Percentiles rank a stretch among this genome's conserved stretches.
phyloP scores from a whole-genome alignment of 495 filamentous ascomycete genomes.

The Penicillium canariense region DNA sequence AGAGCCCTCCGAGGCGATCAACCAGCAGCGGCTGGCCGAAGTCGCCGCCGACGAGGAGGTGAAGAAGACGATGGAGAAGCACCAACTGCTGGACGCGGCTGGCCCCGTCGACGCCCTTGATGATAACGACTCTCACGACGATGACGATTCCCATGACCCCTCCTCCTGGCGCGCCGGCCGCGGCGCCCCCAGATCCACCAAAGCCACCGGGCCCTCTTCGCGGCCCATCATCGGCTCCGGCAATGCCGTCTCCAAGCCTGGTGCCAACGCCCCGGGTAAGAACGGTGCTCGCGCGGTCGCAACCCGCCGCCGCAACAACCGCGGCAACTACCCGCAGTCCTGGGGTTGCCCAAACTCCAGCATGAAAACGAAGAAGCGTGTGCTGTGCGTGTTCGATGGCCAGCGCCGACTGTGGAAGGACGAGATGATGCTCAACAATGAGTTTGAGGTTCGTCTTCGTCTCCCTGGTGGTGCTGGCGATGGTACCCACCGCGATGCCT shows the following conservation, averaged over 20 bases:
- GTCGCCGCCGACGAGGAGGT: slow-evolving; percentile 82
- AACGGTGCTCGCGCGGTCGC: slow-evolving; percentile 42
- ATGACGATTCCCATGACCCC: slow-evolving; percentile 60
- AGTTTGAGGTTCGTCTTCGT: slow-evolving; percentile 87
- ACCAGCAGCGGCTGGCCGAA: slow-evolving; percentile 78
- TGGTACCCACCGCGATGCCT: slow-evolving; percentile 55
- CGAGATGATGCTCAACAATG: slow-evolving; percentile 97
- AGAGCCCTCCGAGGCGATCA: slow-evolving; percentile 94
- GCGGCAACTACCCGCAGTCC: slow-evolving; percentile 84
- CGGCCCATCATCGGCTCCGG: slow-evolving; percentile 50
- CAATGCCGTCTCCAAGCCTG: slow-evolving; percentile 46
- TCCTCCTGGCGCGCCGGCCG: slow-evolving; percentile 47
- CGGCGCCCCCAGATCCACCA: slow-evolving; percentile 41
- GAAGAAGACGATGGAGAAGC: slow-evolving; percentile 77
- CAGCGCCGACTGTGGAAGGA: slow-evolving; percentile 88
- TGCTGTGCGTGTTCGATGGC: slow-evolving; percentile 90
- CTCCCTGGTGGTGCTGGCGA: slow-evolving; percentile 64
- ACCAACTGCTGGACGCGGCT: slow-evolving; percentile 64
- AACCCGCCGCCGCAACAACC: slow-evolving; percentile 73
- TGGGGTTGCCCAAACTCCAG: slow-evolving; percentile 89
- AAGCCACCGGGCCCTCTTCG: slow-evolving; percentile 35
- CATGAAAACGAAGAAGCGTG: slow-evolving; percentile 98
- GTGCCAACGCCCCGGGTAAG: slow-evolving; percentile 27
- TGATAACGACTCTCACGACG: slow-evolving; percentile 59
- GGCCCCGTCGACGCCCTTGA: slow-evolving; percentile 44